Evolutionary conservation across 768 basidiomycete species (phyloP), one percentile per base, ranked within the genome.

Genomic region (Hemileccinum rubropunctum): DNA sequence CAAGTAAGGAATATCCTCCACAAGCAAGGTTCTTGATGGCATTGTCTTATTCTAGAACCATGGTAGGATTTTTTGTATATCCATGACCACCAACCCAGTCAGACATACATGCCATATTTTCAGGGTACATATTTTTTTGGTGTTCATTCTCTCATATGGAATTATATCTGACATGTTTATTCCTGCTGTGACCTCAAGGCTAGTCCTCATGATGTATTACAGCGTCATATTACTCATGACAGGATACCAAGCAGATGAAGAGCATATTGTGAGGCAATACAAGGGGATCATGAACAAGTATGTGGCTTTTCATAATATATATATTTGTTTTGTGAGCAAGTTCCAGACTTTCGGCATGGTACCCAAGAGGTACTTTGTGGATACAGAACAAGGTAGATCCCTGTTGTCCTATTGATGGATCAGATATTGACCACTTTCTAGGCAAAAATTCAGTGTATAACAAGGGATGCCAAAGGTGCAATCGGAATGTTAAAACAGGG

Each of bases 381-480:
- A 81, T 86, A 33, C 64, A 90, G 33, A 88, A 88, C 56, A 75
- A 82, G 48, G 87, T 83, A 52, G 23, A 71, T 3, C 15, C 13
- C 4, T 32, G 17, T 9, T 39, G 8, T 53, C 9, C 4, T 15
- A 7, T 39, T 12, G 14, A 28, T 15, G 39, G 11, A 42, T 38
- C 39, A 32, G 17, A 28, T 20, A 35, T 34, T 28, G n/a, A 38
- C 21, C 32, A 3, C 3, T 37, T 11, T 9, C 4, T 50, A 88
- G 85, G 87, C 84, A 3, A 89, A 88, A 59, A 81, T 89, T 15
- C 67, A 82, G 47, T 83, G 88, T 79, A 85, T 91, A 83, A 76
- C 80, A 1, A 65, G 75, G 43, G 77, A 90, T 55, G 71, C 84
- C 0, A 72, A 78, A n/a, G 78, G 75, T 7, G 86, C 90, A 1